Percentiles rank a stretch among this genome's conserved stretches.
Conservation (phyloP, 1,139 yeast genomes). For the Yamadazyma friedrichii region DNA sequence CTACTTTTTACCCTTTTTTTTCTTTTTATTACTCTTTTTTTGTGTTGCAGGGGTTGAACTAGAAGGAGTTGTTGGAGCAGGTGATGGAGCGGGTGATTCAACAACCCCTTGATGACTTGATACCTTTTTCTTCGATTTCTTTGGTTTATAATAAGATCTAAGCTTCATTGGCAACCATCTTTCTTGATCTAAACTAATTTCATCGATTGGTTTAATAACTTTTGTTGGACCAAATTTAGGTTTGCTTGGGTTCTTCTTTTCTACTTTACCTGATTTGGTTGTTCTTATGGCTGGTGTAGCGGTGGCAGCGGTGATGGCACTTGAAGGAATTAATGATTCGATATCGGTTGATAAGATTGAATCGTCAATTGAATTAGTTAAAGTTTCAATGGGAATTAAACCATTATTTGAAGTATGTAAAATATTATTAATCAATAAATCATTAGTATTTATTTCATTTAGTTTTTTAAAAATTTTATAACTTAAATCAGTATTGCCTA, state of each 20-base stretch:
- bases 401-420: constrained; percentile 22
- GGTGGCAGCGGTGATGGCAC: constrained; percentile 1
- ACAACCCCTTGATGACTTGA: constrained; percentile 67
- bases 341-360: constrained; percentile 29
- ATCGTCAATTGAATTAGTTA: constrained; percentile 27
- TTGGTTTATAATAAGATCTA: constrained; percentile 79
- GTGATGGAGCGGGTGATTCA: constrained; percentile 30
- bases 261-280: constrained; percentile 15
- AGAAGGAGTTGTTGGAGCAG: constrained; percentile 16
- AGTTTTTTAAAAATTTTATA: constrained; percentile 32
- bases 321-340: constrained; percentile 19
- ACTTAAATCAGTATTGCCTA: constrained; percentile 29
- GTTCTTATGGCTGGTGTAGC: not conserved
- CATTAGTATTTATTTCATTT: constrained; percentile 24
- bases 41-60: constrained; percentile 14
- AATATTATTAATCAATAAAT: constrained; percentile 33
- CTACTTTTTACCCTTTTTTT: constrained; percentile 47
- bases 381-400: constrained; percentile 34
- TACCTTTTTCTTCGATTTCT: constrained; percentile 57
- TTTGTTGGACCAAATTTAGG: constrained; percentile 41
- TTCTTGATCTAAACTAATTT: constrained; percentile 48
- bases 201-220: constrained; percentile 29
- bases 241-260: constrained; percentile 24
- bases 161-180: constrained; percentile 91
- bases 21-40: constrained; percentile 32